phyloP scores from a whole-genome alignment of 768 basidiomycete genomes.

The Boletus eberwhitei region DNA sequence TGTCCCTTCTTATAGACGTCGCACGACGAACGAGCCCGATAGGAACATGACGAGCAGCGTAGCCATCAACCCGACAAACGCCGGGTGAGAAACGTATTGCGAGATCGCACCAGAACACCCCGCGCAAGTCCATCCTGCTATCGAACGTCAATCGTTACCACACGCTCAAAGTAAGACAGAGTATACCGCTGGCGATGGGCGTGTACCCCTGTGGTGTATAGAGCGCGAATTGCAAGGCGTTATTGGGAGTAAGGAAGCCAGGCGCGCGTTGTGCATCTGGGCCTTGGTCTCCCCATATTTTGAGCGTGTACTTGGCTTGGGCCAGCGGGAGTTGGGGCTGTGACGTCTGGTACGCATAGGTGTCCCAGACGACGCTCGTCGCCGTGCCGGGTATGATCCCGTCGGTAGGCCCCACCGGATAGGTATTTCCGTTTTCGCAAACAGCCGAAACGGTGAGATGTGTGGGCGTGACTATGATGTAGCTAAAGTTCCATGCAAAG shows the following conservation, averaged over 20 bases:
- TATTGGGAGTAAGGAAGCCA: slow-evolving; percentile 52
- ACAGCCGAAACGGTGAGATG: slow-evolving; percentile 57
- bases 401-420: slow-evolving; percentile 55
- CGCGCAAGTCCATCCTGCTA: slow-evolving; percentile 16
- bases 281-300: slow-evolving; percentile 57
- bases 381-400: slow-evolving; percentile 49
- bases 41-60: slow-evolving; percentile 22
- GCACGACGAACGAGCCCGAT: slow-evolving; percentile 10
- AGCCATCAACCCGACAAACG: slow-evolving; percentile 13
- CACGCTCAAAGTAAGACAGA: neutral
- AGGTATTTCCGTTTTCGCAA: slow-evolving; percentile 65
- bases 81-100: slow-evolving; percentile 9
- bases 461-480: slow-evolving; percentile 62
- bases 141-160: neutral
- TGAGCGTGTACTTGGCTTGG: slow-evolving; percentile 55
- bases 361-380: slow-evolving; percentile 55
- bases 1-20: neutral
- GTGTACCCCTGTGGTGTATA: slow-evolving; percentile 54
- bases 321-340: slow-evolving; percentile 51
- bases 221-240: slow-evolving; percentile 51
- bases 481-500: slow-evolving; percentile 89
- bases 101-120: slow-evolving; percentile 21
- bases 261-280: slow-evolving; percentile 42
- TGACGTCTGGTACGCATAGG: slow-evolving; percentile 48
- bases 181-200: slow-evolving; percentile 39